phyloP scores from a whole-genome alignment of 495 filamentous ascomycete species.

The Aspergillus affinis region DNA sequence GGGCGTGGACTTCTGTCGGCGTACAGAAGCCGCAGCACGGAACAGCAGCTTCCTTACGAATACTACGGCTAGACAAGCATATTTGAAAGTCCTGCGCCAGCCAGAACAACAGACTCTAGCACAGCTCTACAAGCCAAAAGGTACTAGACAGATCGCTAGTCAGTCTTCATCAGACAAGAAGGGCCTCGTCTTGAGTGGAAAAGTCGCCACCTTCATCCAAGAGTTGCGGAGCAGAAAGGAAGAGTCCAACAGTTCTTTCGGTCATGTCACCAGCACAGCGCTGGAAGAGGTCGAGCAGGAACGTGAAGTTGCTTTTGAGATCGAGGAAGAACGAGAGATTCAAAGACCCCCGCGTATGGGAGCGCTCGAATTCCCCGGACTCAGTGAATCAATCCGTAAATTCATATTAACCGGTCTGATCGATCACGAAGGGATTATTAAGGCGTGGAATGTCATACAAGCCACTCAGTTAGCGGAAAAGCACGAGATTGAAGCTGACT shows the following conservation, averaged over 20 bases:
- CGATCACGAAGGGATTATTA: conserved; percentile 17
- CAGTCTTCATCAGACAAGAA: not conserved
- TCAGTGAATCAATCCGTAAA: conserved; percentile 34
- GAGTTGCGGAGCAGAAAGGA: conserved; percentile 22
- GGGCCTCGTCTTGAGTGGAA: conserved; percentile 1
- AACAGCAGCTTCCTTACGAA: conserved; percentile 33
- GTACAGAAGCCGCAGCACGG: conserved; percentile 24
- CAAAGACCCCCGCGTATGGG: conserved; percentile 37
- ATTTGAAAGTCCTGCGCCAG: conserved; percentile 37
- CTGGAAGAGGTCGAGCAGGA: conserved; percentile 55
- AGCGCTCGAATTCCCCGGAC: conserved; percentile 29
- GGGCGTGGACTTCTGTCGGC: conserved; percentile 53
- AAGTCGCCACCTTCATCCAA: conserved; percentile 22
- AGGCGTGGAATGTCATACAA: conserved; percentile 33
- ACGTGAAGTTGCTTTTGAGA: conserved; percentile 35
- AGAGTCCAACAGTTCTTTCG: not conserved
- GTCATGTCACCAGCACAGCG: conserved; percentile 25
- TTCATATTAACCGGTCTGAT: conserved; percentile 43
- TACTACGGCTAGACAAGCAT: conserved; percentile 27
- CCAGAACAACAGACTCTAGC: conserved; percentile 46
- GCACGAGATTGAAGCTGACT: conserved; percentile 24
- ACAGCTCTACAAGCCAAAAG: conserved; percentile 41
- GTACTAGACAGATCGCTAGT: conserved; percentile 9
- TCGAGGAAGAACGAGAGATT: conserved; percentile 40
- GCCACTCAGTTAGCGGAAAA: conserved; percentile 33